Percentiles rank a stretch among this genome's conserved stretches.
phyloP scores from a whole-genome alignment of 345 rosid species.

The Turnera subulata region DNA sequence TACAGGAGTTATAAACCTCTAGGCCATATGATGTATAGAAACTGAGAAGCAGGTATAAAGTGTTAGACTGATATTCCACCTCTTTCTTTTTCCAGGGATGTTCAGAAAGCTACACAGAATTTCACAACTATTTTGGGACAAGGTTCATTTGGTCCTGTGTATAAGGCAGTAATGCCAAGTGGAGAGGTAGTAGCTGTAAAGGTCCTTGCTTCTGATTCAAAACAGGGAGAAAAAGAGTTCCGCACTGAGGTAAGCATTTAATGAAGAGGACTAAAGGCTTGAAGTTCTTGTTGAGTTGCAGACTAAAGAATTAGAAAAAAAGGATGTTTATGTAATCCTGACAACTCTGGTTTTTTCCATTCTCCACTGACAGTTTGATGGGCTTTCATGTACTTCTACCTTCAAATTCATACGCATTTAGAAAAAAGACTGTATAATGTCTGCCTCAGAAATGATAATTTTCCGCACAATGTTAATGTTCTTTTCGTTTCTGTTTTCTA shows the following conservation, averaged over 20 bases:
- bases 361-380: no score
- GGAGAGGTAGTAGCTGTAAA: conserved; percentile 77
- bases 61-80: no score
- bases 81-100: conserved; percentile 52
- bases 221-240: conserved; percentile 91
- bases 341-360: no score
- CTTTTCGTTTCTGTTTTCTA: no score
- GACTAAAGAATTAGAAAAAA: background rate
- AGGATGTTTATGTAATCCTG: background rate
- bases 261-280: background rate
- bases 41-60: no score
- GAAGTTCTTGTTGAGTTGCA: background rate
- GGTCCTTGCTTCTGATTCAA: conserved; percentile 87
- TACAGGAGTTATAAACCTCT: no score
- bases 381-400: no score
- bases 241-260: conserved; percentile 69
- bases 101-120: conserved; percentile 87
- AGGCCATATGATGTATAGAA: no score
- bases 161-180: conserved; percentile 64
- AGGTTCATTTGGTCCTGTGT: conserved; percentile 97
- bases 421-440: no score
- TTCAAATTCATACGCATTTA: no score
- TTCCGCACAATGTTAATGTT: no score
- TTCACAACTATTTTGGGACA: conserved; percentile 78
- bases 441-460: no score